phyloP scores from a whole-genome alignment of 1,284 basidiomycete genomes.

The Malassezia brasiliensis region DNA sequence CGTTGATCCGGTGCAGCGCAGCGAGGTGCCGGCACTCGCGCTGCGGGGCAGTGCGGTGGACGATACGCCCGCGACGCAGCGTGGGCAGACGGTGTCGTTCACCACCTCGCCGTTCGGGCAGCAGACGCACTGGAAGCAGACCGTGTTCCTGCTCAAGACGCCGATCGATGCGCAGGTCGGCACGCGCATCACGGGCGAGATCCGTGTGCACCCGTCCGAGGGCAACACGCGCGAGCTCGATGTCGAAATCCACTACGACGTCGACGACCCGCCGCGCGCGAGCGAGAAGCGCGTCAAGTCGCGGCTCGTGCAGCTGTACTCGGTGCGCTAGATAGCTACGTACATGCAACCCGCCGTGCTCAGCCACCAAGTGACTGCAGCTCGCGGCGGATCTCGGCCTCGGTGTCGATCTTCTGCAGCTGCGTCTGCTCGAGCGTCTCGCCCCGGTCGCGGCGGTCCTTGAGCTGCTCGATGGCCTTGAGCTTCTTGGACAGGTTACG shows the following conservation, averaged over 20 bases:
- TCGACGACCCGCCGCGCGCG: slow-evolving; percentile 24
- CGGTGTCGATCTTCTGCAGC: slow-evolving; percentile 84
- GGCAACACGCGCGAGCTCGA: slow-evolving; percentile 81
- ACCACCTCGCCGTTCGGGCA: slow-evolving; percentile 78
- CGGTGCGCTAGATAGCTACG: slow-evolving; percentile 5
- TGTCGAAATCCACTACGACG: slow-evolving; percentile 77
- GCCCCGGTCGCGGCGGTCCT: slow-evolving; percentile 73
- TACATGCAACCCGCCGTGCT: not conserved
- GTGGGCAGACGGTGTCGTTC: slow-evolving; percentile 63
- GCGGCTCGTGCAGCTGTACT: slow-evolving; percentile 15
- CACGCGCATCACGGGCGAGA: slow-evolving; percentile 66
- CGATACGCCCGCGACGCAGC: slow-evolving; percentile 29
- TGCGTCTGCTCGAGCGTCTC: slow-evolving; percentile 86
- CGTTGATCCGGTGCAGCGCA: slow-evolving; percentile 9
- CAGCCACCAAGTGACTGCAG: slow-evolving; percentile 53
- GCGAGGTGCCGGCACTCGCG: slow-evolving; percentile 61
- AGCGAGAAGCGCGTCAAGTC: slow-evolving; percentile 11
- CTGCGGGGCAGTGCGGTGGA: slow-evolving; percentile 64
- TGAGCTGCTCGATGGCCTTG: slow-evolving; percentile 84
- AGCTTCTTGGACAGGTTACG: slow-evolving; percentile 90
- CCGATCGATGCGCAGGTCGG: slow-evolving; percentile 67
- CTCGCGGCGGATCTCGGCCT: slow-evolving; percentile 71
- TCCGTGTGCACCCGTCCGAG: slow-evolving; percentile 69
- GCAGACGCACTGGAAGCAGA: slow-evolving; percentile 98
- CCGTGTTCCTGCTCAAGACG: slow-evolving; percentile 72